These are phyloP conservation scores for Mrakia hoshinonis DNA, from an alignment of 768 basidiomycete species.

Conservation along the genomic window DNA sequence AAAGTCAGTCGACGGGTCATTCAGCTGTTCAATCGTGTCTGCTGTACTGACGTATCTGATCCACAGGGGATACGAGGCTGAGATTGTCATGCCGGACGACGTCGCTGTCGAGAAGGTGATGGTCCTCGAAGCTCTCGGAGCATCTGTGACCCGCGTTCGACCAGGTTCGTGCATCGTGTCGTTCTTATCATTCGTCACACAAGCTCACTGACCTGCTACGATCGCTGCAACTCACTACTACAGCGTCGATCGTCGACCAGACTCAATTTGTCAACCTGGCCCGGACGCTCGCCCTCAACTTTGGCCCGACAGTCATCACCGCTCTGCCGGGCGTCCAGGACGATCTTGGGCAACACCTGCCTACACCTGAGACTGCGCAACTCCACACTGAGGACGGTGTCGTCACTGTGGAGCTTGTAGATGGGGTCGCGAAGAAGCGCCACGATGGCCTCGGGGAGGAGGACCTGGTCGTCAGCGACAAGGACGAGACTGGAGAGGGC, in stretches of 20 bases:
- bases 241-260: conserved; percentile 87
- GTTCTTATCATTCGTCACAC: background rate
- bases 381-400: background rate
- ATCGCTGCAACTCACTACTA: background rate
- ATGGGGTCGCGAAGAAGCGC: background rate
- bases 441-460: conserved; percentile 11
- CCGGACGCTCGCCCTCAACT: conserved; percentile 62
- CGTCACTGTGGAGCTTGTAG: background rate
- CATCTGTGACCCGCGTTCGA: conserved; percentile 74
- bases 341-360: background rate
- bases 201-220: background rate
- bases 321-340: conserved; percentile 18
- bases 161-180: conserved; percentile 45
- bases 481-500: conserved; percentile 4
- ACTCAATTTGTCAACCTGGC: conserved; percentile 80
- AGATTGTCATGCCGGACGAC: conserved; percentile 84
- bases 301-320: conserved; percentile 48
- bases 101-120: conserved; percentile 82
- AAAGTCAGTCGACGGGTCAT: conserved; percentile 47
- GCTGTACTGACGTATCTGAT: background rate
- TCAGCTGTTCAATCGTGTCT: background rate
- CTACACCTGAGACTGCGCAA: background rate
- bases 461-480: conserved; percentile 26
- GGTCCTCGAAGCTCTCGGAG: conserved; percentile 71
- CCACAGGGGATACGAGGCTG: conserved; percentile 75